A percentile compares a stretch with the other conserved stretches of the same genome.
Evolutionary conservation across 768 basidiomycete genomes (phyloP).

Genomic region (Strobilomyces echinocephalus): DNA sequence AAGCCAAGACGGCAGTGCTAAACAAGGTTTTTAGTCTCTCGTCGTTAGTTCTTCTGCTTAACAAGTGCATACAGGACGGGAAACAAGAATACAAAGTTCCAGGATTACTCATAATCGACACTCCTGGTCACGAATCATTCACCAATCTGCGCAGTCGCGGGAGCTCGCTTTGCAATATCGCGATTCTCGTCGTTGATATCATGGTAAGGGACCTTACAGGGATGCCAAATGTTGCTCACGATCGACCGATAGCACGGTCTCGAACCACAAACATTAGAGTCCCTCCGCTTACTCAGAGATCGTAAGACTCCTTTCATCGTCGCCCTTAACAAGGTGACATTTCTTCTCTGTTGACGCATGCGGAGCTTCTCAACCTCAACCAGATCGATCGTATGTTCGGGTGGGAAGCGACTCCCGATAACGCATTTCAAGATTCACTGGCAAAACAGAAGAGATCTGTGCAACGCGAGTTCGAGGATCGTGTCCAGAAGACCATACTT

Average conservation of each 20-base stretch:
- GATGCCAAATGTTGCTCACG: slow-evolving; percentile 1
- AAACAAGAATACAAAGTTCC: slow-evolving; percentile 93
- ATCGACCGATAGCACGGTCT: slow-evolving; percentile 73
- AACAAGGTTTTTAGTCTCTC: slow-evolving; percentile 55
- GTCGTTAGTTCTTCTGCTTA: slow-evolving; percentile 3
- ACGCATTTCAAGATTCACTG: slow-evolving; percentile 87
- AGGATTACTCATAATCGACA: slow-evolving; percentile 93
- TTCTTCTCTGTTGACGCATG: slow-evolving; percentile 1
- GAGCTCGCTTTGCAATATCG: slow-evolving; percentile 96
- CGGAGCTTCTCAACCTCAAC: slow-evolving; percentile 5
- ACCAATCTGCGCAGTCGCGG: slow-evolving; percentile 94
- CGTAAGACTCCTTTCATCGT: slow-evolving; percentile 98
- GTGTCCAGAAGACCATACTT: slow-evolving; percentile 75
- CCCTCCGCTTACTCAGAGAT: slow-evolving; percentile 83
- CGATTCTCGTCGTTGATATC: slow-evolving; percentile 97
- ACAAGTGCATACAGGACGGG: slow-evolving; percentile 49
- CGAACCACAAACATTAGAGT: slow-evolving; percentile 97
- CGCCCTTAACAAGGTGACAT: slow-evolving; percentile 84
- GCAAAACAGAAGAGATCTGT: slow-evolving; percentile 74
- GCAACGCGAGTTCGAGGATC: slow-evolving; percentile 89
- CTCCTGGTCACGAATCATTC: slow-evolving; percentile 99
- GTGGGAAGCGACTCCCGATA: slow-evolving; percentile 89
- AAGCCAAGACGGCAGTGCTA: slow-evolving; percentile 88
- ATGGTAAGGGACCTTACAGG: slow-evolving; percentile 52
- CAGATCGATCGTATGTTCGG: slow-evolving; percentile 98